Evolutionary conservation across 176 grass and related monocot species (phyloP).

Genomic region (Echinochloa phyllopogon): DNA sequence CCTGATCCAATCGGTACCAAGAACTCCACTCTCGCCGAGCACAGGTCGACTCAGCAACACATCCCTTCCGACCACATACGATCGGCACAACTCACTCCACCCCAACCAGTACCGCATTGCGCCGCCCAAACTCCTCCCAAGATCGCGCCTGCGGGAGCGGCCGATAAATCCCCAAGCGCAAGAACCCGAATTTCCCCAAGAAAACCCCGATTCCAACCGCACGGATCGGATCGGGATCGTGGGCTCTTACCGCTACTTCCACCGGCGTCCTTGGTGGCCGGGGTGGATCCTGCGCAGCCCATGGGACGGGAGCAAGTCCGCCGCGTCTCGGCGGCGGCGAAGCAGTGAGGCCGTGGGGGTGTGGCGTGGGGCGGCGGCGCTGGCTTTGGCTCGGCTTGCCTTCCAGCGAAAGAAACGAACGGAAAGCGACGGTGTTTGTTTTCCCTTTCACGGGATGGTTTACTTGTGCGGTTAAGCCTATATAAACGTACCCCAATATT

Average conservation of each 20-base stretch:
- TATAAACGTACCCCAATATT: not conserved
- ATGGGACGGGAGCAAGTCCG: conserved; percentile 26
- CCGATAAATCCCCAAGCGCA: not conserved
- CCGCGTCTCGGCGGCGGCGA: conserved; percentile 27
- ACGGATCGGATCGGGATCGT: conserved; percentile 32
- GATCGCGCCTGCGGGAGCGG: not conserved
- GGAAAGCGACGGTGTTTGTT: not conserved
- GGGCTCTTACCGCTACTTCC: conserved; percentile 32
- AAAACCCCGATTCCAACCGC: conserved; percentile 13
- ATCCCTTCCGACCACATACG: not conserved
- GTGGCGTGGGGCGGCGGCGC: not conserved
- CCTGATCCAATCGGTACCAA: not conserved
- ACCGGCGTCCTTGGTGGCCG: conserved; percentile 35
- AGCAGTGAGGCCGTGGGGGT: not conserved
- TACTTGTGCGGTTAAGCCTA: not conserved
- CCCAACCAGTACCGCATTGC: not conserved
- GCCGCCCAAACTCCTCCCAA: not conserved
- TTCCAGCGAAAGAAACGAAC: conserved; percentile 33
- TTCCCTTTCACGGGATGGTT: not conserved
- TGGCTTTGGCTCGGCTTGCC: conserved; percentile 10
- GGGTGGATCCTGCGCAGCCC: conserved; percentile 61
- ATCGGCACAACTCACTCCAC: conserved; percentile 14
- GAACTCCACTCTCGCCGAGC: not conserved
- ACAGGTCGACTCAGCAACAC: not conserved
- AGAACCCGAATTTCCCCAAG: conserved; percentile 5